Base-by-base conservation (phyloP, 768 basidiomycete genomes). In the Boletus vinaceobasis region DNA sequence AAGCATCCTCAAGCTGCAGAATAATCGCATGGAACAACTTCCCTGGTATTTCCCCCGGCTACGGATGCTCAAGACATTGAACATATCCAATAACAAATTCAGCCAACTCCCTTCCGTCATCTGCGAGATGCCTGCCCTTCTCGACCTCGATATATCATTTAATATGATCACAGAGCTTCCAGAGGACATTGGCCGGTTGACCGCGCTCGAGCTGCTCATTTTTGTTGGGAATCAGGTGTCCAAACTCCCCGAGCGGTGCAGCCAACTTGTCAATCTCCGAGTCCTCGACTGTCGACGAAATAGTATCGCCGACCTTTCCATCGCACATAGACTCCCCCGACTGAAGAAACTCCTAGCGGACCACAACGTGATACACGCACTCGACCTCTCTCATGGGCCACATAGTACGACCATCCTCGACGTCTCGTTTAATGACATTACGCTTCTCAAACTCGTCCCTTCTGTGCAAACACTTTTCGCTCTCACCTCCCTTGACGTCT, bases 41-140 rank as follows among this genome's bases (percentile, higher is more conserved):
- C 95, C 96, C 0, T 85, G 83, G 77, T 87, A 90, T 64, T 94
- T 98, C 57, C 84, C 86, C 2, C 80, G 87, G 9, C 74, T 98
- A 57, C 77, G 80, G 39, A 71, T 75, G 42, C 81, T 98, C 50
- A 82, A 81, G 46, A 82, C 83, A 26, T 80, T 98, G 59, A 96
- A 97, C 72, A 87, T 98, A 54, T 96, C 94, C 50, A 98, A 98
- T 72, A 99, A 98, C 78, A 91, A 93, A 68, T 93, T 98, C 69
- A 80, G 79, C 29, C 65, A 64, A 7, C 77, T 98, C 48, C 96
- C 96, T 0, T 60, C 75, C 0, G 88, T 88, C 35, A 80, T 99
- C 27, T 85, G 82, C 68, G 76, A 86, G 56, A 82, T 98, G 65
- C 71, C 75, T 5, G 79, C 74, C n/a, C 81, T 99, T 19, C 74